Evolutionary conservation across 2,329 filamentous ascomycete genomes (phyloP), one percentile per base, ranked within the genome.

Genomic region (Aurifilum marmelostoma): DNA sequence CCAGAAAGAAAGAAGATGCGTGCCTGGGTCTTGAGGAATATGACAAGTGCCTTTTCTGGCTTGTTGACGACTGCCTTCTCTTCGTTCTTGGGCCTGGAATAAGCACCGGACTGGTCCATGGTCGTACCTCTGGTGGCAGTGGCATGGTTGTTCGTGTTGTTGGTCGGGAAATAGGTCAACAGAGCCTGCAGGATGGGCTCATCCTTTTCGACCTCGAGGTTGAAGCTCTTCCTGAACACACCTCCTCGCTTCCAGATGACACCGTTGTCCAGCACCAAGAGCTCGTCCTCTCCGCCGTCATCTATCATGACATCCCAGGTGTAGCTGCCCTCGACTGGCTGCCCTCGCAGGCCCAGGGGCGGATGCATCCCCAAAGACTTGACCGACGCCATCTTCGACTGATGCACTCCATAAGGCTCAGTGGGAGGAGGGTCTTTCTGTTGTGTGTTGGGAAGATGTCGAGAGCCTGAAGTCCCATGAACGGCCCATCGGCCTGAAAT

Each of bases 1-100:
- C 95, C 95, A 1, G 92, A 88, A 50, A 98, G 86, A 77, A 97
- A 97, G 83, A 94, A 97, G 73, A 99, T 89, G 77, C 98, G 95
- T 29, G 93, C 94, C 77, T 98, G 95, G 0, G 93, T 94, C 80
- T 92, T 94, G 73, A 99, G 87, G 73, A 98, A 92, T 63, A 99
- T 92, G 9, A 98, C 93, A 71, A 99, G 82, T 5, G 95, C 94
- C 75, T 90, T 86, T 56, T 87, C 86, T 32, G 88, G 78, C 73
- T 18, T 72, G 72, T 12, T 72, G 69, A 14, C 72, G 6, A 54
- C 66, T 9, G 71, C 8, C 18, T 56, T 68, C 5, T n/a, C 21
- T 71, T 21, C 63, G 69, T 52, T 39, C 29, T 14, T 69, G 67
- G 54, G 6, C 50, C 3, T 58, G 70, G 62, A 7, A 29, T 27